These are phyloP conservation scores for Cercospora berteroae DNA, from an alignment of 2,329 filamentous ascomycete genomes.

Conservation along the genomic window DNA sequence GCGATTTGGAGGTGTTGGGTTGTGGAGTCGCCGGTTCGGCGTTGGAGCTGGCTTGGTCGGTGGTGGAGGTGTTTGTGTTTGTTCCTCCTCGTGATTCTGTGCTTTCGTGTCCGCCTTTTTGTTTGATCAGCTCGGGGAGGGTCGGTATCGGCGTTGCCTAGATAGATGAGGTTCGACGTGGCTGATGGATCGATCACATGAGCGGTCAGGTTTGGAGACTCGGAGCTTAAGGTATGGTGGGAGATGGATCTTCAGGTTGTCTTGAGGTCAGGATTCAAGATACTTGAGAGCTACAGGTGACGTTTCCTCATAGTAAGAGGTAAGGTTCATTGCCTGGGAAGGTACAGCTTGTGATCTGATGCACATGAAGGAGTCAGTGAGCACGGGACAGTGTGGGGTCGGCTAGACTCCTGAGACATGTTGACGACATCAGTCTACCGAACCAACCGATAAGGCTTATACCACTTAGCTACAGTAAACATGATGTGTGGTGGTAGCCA, in stretches of 20 bases:
- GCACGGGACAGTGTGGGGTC: background rate
- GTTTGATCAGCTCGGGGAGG: background rate
- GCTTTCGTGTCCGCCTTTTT: background rate
- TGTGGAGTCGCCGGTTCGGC: background rate
- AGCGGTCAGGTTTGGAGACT: background rate
- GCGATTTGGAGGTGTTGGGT: background rate
- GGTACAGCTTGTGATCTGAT: background rate
- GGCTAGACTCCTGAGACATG: background rate
- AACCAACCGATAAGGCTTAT: background rate
- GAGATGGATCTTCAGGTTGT: background rate
- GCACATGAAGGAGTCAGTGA: background rate
- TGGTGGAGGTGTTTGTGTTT: background rate
- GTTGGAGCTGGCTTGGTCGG: background rate
- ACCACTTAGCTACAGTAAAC: background rate
- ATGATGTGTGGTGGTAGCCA: background rate
- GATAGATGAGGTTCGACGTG: background rate
- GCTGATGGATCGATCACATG: background rate
- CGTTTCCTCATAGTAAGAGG: background rate
- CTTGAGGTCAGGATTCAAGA: background rate
- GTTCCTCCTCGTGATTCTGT: background rate
- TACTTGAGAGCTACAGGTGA: background rate
- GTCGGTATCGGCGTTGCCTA: background rate
- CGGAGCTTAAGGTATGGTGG: background rate
- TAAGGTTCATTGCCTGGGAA: background rate
- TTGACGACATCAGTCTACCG: background rate